Evolutionary conservation across 306 rosid genomes (phyloP), one percentile per base, ranked within the genome.

Genomic region (Pterocarpus macrocarpus): DNA sequence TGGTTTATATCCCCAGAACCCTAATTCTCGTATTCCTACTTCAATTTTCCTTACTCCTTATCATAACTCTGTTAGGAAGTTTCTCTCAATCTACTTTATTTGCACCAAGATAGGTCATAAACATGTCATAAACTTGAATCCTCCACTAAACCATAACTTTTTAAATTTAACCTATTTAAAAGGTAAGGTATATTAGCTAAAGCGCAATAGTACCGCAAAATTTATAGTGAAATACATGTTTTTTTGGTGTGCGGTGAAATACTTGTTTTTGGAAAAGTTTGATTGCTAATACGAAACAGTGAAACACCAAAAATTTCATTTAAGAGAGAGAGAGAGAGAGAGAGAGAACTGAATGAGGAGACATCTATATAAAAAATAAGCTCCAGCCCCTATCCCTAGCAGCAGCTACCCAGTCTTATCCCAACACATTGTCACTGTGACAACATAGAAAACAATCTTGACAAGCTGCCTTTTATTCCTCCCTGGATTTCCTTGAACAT

Each of bases 371-470:
- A 58, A 52, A 33, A 80, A 62, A 80, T 38, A 69, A 71, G 61
- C 45, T 71, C 71, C 0, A 22, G 59, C 5, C 3, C 8, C 61
- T 49, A 64, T 76, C 61, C 81, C 78, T 61, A 62, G 47, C 55
- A 74, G 58, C 58, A 44, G 66, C 84, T 55, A 71, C 50, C 71
- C 73, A 75, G 39, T 67, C 72, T 55, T 34, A 11, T 13, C 65
- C 39, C 22, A 74, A 84, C 62, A 80, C 33, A 69, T 45, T 59
- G 73, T 73, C 43, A 50, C 50, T 45, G 36, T 34, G 1, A 66
- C 56, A 83, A 68, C 41, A 66, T 62, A 82, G 43, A 63, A 53
- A 22, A 22, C 28, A 22, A 22, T 22, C 28, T 22, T 22, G 28
- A 22, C 28, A 84, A 75, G 44, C 55, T 16, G 38, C 69, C 70